Conservation (phyloP, 352 stramenopile species). For the Phytophthora tentaculata region DNA sequence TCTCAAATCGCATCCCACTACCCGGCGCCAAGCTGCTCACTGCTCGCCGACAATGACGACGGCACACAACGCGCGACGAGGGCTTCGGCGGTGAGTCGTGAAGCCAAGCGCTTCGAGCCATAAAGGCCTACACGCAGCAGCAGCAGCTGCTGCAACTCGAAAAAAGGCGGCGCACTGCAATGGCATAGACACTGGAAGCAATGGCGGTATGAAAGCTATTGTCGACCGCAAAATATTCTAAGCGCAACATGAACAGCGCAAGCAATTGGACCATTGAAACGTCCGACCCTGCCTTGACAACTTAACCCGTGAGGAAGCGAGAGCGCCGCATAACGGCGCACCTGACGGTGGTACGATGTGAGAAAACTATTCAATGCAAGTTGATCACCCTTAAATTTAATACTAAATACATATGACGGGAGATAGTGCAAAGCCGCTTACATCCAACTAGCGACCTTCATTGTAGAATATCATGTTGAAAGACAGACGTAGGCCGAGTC, state of each 20-base stretch:
- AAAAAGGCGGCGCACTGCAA: slow-evolving; percentile 24
- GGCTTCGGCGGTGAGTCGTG: slow-evolving; percentile 2
- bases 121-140: slow-evolving; percentile 30
- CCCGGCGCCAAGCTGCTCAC: slow-evolving; percentile 4
- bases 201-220: not conserved
- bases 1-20: slow-evolving; percentile 31
- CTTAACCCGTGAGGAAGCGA: not conserved
- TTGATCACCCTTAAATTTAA: not conserved
- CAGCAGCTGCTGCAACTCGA: slow-evolving; percentile 39
- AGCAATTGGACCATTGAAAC: slow-evolving; percentile 15
- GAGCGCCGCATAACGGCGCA: not conserved
- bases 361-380: not conserved
- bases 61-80: slow-evolving; percentile 25
- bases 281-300: not conserved
- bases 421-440: no score
- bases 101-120: slow-evolving; percentile 24
- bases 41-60: slow-evolving; percentile 26
- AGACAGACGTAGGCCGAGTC: not conserved
- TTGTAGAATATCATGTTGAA: not conserved
- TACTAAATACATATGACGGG: not conserved
- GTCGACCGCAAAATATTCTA: slow-evolving; percentile 7
- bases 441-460: no score
- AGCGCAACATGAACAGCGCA: not conserved
- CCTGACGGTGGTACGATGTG: not conserved
- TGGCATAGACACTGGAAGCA: slow-evolving; percentile 11